Evolutionary conservation across 2,329 filamentous ascomycete genomes (phyloP), one percentile per base, ranked within the genome.

Genomic region (Phaeosphaeriaceae sp.): DNA sequence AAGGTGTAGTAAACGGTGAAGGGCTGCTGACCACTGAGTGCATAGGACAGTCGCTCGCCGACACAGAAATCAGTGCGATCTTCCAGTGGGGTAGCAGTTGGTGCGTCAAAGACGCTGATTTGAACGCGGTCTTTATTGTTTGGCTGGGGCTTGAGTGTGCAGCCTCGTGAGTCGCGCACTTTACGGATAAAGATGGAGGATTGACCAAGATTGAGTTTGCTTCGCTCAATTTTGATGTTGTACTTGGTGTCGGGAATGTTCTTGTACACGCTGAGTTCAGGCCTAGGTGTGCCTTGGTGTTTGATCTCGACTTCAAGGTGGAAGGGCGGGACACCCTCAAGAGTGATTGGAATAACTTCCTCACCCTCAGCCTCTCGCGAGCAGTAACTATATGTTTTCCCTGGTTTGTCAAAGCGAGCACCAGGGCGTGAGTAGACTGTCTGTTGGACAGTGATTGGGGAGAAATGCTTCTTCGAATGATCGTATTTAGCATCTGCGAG

Each of bases 1-100:
- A 99, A 99, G 9, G 85, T 89, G 77, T 99, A 99, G 72, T 87
- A 88, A 36, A 99, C 88, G 36, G 93, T 90, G 73, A 99, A 99
- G 0, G 95, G 95, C 15, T 92, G 87, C 46, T 90, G 89, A 36
- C 94, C 95, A 1, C 91, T 90, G 5, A 99, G 84, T 0, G 90
- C 92, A 76, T 96, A 99, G 3, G 90, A 89, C 58, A 99, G 88
- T 45, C 92, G 88, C 73, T 99, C 94, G 58, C 95, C 94, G 9
- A 99, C 92, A 73, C 94, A 99, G 76, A 93, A 97, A 76, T 99
- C 90, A 13, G 82, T 82, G 52, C 89, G 87, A 18, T 89, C 86
- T 67, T 97, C 92, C 29, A 96, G 81, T 3, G 93, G 86, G 50
- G 92, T 90, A 63, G 97, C 96, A 6, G 89, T 89, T 1, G 94